A percentile compares a stretch with the other conserved stretches of the same genome.
phyloP scores from a whole-genome alignment of 2,329 filamentous ascomycete species.

The Colletotrichum sp. region DNA sequence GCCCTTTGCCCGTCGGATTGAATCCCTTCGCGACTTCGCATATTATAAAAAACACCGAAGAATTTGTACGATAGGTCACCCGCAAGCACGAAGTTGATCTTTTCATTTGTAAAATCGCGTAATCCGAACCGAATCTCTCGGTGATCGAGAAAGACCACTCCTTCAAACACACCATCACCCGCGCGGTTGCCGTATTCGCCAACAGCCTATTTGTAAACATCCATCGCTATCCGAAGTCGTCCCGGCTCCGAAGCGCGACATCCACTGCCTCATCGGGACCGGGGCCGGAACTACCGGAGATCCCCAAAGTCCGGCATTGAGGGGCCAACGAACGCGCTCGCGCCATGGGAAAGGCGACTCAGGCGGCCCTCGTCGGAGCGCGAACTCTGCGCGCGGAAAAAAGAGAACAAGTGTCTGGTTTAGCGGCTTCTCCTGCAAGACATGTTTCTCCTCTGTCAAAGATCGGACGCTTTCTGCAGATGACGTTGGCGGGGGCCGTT shows the following conservation, averaged over 20 bases:
- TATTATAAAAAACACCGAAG: neutral
- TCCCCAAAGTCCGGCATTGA: constrained; percentile 1
- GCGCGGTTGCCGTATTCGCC: neutral
- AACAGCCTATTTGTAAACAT: neutral
- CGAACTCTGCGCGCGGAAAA: neutral
- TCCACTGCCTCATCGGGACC: neutral
- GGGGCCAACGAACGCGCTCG: neutral
- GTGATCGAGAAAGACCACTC: neutral
- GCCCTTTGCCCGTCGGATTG: neutral
- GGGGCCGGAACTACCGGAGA: neutral
- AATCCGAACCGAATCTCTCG: neutral
- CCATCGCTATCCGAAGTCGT: neutral
- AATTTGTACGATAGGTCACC: fast-evolving
- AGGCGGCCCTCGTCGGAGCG: neutral
- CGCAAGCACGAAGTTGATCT: neutral
- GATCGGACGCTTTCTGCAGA: neutral
- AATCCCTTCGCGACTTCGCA: neutral
- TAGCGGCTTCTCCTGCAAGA: neutral
- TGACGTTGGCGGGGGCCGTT: neutral
- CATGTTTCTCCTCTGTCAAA: neutral
- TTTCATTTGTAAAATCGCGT: neutral
- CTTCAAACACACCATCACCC: fast-evolving
- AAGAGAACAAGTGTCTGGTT: neutral
- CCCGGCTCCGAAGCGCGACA: neutral
- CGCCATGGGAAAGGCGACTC: neutral